Evolutionary conservation across 2,329 filamentous ascomycete genomes (phyloP).

Genomic region (Epichloe hybrida): DNA sequence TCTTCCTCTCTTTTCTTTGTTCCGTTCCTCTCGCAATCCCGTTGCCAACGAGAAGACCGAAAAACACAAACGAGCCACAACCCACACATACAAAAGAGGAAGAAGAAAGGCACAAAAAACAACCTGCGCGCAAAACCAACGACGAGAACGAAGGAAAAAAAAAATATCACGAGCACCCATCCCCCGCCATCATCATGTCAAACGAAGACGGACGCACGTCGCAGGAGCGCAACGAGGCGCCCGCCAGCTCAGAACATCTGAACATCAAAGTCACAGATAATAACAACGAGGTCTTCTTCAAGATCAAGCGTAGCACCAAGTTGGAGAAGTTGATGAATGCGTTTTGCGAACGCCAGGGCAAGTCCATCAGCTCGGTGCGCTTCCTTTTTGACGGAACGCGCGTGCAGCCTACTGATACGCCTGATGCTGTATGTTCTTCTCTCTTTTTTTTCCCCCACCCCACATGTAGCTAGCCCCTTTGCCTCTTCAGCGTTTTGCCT

Average conservation of each 20-base stretch:
- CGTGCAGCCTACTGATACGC: constrained; percentile 78
- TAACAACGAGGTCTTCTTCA: constrained; percentile 99
- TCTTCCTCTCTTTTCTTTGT: no score
- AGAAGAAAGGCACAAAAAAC: neutral
- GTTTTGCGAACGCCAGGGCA: constrained; percentile 93
- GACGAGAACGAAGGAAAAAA: neutral
- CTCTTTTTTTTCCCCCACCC: neutral
- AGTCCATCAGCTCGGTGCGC: constrained; percentile 68
- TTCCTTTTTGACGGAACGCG: constrained; percentile 95
- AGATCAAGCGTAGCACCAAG: constrained; percentile 94
- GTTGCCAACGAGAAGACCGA: neutral
- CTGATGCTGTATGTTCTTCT: constrained; percentile 62
- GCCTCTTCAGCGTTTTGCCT: neutral
- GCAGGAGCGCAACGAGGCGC: constrained; percentile 28
- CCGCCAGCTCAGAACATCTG: constrained; percentile 60
- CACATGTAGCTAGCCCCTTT: neutral
- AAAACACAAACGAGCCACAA: neutral
- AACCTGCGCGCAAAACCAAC: neutral
- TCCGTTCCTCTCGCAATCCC: no score
- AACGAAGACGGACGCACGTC: constrained; percentile 32
- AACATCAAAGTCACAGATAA: constrained; percentile 99
- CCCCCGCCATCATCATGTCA: constrained; percentile 25
- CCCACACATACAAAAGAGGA: no score
- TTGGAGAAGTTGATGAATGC: constrained; percentile 97
- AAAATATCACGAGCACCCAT: neutral